Percentiles rank a stretch among this genome's conserved stretches.
Conservation (phyloP, 1,284 basidiomycete species). For the Leccinum fallax region DNA sequence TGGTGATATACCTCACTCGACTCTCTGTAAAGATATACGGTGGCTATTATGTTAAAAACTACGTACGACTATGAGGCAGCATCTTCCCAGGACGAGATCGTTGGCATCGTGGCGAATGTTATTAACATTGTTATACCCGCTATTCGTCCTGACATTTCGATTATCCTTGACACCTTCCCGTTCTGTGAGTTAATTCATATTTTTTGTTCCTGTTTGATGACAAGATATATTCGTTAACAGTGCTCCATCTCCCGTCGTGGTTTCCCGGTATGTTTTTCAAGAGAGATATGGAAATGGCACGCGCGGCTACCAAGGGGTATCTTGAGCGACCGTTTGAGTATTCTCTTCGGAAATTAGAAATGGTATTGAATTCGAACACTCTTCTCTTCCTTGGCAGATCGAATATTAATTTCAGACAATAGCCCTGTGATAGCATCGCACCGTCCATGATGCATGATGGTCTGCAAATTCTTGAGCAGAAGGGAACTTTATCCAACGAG, state of each 20-base stretch:
- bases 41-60: slow-evolving; percentile 10
- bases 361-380: background rate
- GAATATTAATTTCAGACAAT: background rate
- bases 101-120: background rate
- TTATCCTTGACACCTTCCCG: background rate
- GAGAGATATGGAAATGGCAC: slow-evolving; percentile 1
- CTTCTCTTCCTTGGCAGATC: background rate
- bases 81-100: slow-evolving; percentile 11
- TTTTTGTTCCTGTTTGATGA: background rate
- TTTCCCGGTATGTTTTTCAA: slow-evolving; percentile 31
- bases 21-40: background rate
- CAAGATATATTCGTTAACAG: background rate
- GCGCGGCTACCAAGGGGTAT: background rate
- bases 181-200: slow-evolving; percentile 2
- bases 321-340: slow-evolving; percentile 2
- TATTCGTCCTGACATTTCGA: slow-evolving; percentile 10
- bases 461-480: background rate
- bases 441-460: background rate
- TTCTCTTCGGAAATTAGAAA: slow-evolving; percentile 1
- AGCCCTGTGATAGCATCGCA: background rate
- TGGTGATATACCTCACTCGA: background rate
- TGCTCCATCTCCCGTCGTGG: slow-evolving; percentile 19
- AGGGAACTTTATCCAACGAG: background rate
- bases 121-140: background rate
- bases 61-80: slow-evolving; percentile 19